A percentile compares a stretch with the other conserved stretches of the same genome.
phyloP scores from a whole-genome alignment of 1,139 yeast genomes.

The Hyphopichia burtonii region DNA sequence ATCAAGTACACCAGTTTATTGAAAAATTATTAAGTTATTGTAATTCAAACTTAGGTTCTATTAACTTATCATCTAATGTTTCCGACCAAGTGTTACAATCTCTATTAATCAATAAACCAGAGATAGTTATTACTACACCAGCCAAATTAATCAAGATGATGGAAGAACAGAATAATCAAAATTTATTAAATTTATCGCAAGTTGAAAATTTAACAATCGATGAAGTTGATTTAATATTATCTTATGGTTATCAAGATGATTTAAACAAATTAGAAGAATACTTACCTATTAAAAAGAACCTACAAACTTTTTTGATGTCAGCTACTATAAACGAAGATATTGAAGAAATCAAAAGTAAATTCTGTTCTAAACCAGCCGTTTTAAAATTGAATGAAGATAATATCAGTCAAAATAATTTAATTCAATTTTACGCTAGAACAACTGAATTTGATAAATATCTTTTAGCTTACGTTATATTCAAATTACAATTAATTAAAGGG shows the following conservation, averaged over 20 bases:
- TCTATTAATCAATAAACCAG: slow-evolving; percentile 71
- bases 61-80: slow-evolving; percentile 72
- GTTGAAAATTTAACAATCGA: slow-evolving; percentile 81
- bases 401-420: slow-evolving; percentile 54
- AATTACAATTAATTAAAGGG: slow-evolving; percentile 84
- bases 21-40: slow-evolving; percentile 70
- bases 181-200: slow-evolving; percentile 47
- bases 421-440: slow-evolving; percentile 85
- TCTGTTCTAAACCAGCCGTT: slow-evolving; percentile 85
- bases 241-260: slow-evolving; percentile 92
- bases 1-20: slow-evolving; percentile 74
- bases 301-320: slow-evolving; percentile 93
- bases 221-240: slow-evolving; percentile 89
- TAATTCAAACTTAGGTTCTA: slow-evolving; percentile 60
- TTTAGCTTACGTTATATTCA: slow-evolving; percentile 86
- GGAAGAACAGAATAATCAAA: slow-evolving; percentile 41
- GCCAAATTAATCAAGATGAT: slow-evolving; percentile 65
- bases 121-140: slow-evolving; percentile 85
- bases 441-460: slow-evolving; percentile 90
- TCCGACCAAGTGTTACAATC: slow-evolving; percentile 74
- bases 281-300: slow-evolving; percentile 68
- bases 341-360: slow-evolving; percentile 67
- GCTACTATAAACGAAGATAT: slow-evolving; percentile 92
- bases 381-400: slow-evolving; percentile 73
- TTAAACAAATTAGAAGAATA: slow-evolving; percentile 59